These are phyloP conservation scores for Bullera alba DNA, from an alignment of 768 basidiomycete species.

Conservation along the genomic window DNA sequence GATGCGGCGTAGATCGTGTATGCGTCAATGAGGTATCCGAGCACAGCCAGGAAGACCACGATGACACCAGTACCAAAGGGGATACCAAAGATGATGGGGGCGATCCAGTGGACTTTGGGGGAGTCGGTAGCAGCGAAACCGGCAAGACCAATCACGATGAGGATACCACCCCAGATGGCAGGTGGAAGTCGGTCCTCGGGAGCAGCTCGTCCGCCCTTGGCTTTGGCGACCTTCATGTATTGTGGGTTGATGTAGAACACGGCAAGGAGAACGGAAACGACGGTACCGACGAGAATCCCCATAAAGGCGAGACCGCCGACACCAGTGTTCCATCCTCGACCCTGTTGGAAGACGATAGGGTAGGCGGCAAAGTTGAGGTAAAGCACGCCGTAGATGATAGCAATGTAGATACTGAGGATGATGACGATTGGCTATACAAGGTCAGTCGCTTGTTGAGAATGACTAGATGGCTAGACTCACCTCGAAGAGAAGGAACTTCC, in stretches of 20 bases:
- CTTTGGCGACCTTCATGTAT: conserved; percentile 41
- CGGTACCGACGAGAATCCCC: conserved; percentile 43
- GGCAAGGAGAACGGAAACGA: conserved; percentile 33
- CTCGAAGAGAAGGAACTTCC: conserved; percentile 45
- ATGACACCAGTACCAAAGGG: conserved; percentile 64
- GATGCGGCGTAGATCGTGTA: conserved; percentile 61
- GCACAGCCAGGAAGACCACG: conserved; percentile 60
- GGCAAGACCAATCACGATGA: conserved; percentile 43
- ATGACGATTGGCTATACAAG: conserved; percentile 43
- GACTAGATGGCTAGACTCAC: not conserved
- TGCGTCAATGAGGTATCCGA: conserved; percentile 65
- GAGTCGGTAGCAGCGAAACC: conserved; percentile 38
- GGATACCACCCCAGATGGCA: conserved; percentile 45
- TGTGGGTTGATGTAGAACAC: conserved; percentile 41
- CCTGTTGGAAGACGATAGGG: conserved; percentile 47
- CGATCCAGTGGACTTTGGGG: conserved; percentile 57
- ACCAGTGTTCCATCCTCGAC: conserved; percentile 47
- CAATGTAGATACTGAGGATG: conserved; percentile 38
- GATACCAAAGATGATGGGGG: conserved; percentile 59
- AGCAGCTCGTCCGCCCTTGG: conserved; percentile 41
- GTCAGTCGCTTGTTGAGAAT: not conserved
- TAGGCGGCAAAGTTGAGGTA: conserved; percentile 47
- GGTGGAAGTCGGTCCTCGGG: conserved; percentile 49
- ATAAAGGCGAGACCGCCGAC: conserved; percentile 47
- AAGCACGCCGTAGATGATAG: conserved; percentile 31